Conservation (phyloP, 208 protist genomes). For the Trypanosoma grayi region DNA sequence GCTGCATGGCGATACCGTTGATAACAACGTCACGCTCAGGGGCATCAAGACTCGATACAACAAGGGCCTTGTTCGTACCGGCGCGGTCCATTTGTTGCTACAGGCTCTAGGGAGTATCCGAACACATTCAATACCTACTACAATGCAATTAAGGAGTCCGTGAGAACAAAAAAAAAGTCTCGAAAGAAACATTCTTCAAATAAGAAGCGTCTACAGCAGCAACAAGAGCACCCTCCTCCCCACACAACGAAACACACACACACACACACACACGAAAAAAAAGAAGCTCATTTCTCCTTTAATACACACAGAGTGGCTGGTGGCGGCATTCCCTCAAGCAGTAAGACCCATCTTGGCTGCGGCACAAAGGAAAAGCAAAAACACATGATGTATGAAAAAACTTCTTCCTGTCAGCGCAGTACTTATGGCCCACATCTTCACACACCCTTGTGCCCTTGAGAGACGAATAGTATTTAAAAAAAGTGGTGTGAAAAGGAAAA, state of each 20-base stretch:
- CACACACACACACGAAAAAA: background rate
- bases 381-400: no score
- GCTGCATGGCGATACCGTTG: background rate
- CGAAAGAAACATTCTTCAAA: background rate
- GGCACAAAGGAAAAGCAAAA: no score
- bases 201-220: background rate
- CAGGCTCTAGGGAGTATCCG: background rate
- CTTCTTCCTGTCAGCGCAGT: no score
- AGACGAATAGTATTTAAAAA: no score
- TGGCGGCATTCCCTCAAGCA: no score
- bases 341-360: no score
- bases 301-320: no score
- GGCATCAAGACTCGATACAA: background rate
- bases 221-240: background rate
- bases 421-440: no score
- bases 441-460: no score
- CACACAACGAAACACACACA: background rate
- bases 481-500: no score
- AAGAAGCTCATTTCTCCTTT: no score
- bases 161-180: constrained; percentile 3
- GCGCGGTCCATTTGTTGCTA: background rate
- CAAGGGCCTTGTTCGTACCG: background rate
- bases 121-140: background rate
- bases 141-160: no score
- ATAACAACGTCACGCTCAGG: constrained; percentile 2